Evolutionary conservation across 2,329 filamentous ascomycete genomes (phyloP), one percentile per base, ranked within the genome.

Genomic region (Xylaria polymorpha): DNA sequence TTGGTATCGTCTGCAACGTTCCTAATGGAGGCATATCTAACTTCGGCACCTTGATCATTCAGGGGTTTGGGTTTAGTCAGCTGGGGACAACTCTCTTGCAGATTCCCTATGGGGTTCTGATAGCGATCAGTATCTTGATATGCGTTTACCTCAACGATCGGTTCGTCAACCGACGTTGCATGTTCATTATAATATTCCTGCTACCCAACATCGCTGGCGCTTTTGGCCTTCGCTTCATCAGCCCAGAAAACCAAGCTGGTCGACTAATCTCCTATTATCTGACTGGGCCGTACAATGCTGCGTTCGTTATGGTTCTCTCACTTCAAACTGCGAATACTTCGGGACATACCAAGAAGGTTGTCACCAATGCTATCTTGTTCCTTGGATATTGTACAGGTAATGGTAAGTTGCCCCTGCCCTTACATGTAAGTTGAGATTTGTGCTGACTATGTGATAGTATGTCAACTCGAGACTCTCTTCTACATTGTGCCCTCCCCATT

Each of bases 21-120:
- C 83, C 83, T 0, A 89, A 89, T 64, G 87, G 87, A 3, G 87
- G 87, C 15, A 86, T 89, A 58, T 83, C 82, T 0, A 89, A 87
- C 66, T 90, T 89, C 71, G 86, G 85, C 60, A 88, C 86, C 0
- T 80, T 89, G 58, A 87, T 90, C 59, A 88, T 89, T 71, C 77
- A 87, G 65, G 86, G 86, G 1, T 84, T 87, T 57, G 86, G 86
- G 0, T 89, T 85, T 76, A 81, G 80, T 1, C 84, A 85, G 0
- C 79, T 87, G 7, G 82, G 83, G 1, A 88, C 87, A 4, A 86
- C 85, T 0, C 78, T 89, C 1, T 81, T 88, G 78, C 84, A 85
- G 73, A 82, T 89, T 44, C 82, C 86, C 1, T 73, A 74, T 63
- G 74, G 75, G 1, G 41, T 74, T 10, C 56, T 77, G 15, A 73